Evolutionary conservation across 352 stramenopile genomes (phyloP), one percentile per base, ranked within the genome.

Genomic region (Globisporangium camurandrum): DNA sequence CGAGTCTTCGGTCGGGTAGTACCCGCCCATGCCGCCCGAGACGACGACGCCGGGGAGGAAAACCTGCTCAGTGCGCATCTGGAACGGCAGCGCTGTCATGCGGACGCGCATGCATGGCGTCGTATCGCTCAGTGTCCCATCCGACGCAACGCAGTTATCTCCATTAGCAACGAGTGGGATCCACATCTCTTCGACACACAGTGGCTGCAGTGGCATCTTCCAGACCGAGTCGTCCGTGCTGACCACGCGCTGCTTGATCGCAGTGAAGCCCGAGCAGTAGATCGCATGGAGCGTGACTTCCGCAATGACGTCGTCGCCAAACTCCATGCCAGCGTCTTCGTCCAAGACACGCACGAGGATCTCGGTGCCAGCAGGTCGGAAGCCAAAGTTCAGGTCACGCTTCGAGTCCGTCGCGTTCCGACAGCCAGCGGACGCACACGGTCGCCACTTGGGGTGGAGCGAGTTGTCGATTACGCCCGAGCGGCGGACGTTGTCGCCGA

Each of bases 251-350:
- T 91, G 79, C 34, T 54, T 67, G 22, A 61, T 30, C 0, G 75
- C 79, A 1, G 73, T 72, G 46, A 88, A 90, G 0, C 61, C 63
- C 4, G 84, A 93, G 60, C 84, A 95, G 53, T 89, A 91, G 41
- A 93, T 91, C 16, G 81, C 66, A 40, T 90, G 72, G 12, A 91
- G 49, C 2, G 62, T 86, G 31, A 89, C 62, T 40, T 77, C 58
- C 2, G 68, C 75, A 39, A 95, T 78, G 10, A 94, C 56, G 55
- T 97, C 85, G 49, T 96, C 82, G 9, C 57, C 78, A 42, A 95
- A 95, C 55, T 95, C 86, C 2, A 97, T 64, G 11, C 88, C 88
- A 41, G 69, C 72, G 64, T 96, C 85, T 27, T 87, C 67, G 56
- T 97, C 84, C 47, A 67, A 74, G 12, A 94, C 67, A 16, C 67